Evolutionary conservation across 1,284 basidiomycete genomes (phyloP).

Genomic region (Anthracocystis panici-leucophaei): DNA sequence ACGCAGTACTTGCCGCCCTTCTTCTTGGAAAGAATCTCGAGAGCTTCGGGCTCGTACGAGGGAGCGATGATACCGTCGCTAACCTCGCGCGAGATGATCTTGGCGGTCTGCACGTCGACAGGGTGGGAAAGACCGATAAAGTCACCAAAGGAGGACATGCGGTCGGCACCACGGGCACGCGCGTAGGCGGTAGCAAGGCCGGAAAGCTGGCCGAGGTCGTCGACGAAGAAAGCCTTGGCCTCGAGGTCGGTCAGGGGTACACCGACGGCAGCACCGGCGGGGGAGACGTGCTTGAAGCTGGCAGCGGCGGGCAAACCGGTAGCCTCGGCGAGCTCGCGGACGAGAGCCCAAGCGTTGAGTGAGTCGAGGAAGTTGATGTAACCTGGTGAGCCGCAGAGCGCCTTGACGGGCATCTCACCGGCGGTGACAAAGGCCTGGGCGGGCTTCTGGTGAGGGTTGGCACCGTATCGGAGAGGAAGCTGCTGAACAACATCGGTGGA

Average conservation of each 20-base stretch:
- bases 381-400: constrained; percentile 91
- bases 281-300: constrained; percentile 99
- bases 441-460: constrained; percentile 98
- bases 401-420: constrained; percentile 93
- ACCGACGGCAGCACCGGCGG: constrained; percentile 85
- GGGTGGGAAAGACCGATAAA: constrained; percentile 94
- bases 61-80: constrained; percentile 98
- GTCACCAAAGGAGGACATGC: constrained; percentile 99
- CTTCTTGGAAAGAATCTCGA: constrained; percentile 93
- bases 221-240: constrained; percentile 95
- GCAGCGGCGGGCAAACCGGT: constrained; percentile 88
- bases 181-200: constrained; percentile 93
- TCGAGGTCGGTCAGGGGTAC: constrained; percentile 83
- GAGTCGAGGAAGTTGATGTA: constrained; percentile 99
- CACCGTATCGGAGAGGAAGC: constrained; percentile 90
- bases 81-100: constrained; percentile 96
- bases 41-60: constrained; percentile 86
- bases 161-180: constrained; percentile 94
- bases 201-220: constrained; percentile 89
- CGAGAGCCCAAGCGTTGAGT: constrained; percentile 95
- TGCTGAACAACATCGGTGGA: constrained; percentile 71
- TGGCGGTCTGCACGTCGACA: constrained; percentile 92
- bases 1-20: constrained; percentile 99
- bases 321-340: constrained; percentile 90
- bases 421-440: constrained; percentile 94